Evolutionary conservation across 495 filamentous ascomycete species (phyloP).

Genomic region (Astrothelium macrocarpum): DNA sequence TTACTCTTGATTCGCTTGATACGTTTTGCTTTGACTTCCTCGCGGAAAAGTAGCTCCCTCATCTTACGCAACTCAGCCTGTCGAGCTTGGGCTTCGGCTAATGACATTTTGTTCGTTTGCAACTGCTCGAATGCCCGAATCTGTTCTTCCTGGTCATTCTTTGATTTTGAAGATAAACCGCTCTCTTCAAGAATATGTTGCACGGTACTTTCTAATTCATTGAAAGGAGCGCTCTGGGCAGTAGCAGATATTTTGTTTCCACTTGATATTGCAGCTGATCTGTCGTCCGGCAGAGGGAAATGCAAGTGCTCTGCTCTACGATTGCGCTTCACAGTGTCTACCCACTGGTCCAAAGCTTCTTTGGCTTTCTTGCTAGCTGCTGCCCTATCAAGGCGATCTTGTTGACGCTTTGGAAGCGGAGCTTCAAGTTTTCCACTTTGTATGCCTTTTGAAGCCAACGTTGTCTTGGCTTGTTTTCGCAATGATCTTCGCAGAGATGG

Average conservation of each 20-base stretch:
- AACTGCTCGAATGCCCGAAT: constrained; percentile 63
- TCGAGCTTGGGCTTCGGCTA: constrained; percentile 63
- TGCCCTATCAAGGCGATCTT: constrained; percentile 74
- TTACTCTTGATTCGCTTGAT: constrained; percentile 99
- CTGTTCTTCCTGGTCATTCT: constrained; percentile 51
- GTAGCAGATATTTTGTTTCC: constrained; percentile 43
- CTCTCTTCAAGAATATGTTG: constrained; percentile 81
- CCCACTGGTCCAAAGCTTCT: constrained; percentile 81
- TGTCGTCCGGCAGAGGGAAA: constrained; percentile 76
- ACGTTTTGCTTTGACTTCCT: constrained; percentile 77
- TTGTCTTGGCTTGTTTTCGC: constrained; percentile 48
- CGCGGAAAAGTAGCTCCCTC: constrained; percentile 81
- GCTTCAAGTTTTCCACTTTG: constrained; percentile 64
- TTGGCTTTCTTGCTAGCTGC: constrained; percentile 87
- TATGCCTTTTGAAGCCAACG: constrained; percentile 42
- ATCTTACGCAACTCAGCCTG: constrained; percentile 66
- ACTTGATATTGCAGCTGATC: background rate
- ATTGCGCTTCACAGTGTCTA: constrained; percentile 89
- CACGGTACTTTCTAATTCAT: constrained; percentile 74
- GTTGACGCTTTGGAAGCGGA: constrained; percentile 79
- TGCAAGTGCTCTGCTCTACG: constrained; percentile 81
- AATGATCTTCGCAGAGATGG: constrained; percentile 68
- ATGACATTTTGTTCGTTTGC: constrained; percentile 52
- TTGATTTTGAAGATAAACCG: constrained; percentile 49
- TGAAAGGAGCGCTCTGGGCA: constrained; percentile 48